phyloP scores from a whole-genome alignment of 805 yeast genomes.

The Candida glaebosa region DNA sequence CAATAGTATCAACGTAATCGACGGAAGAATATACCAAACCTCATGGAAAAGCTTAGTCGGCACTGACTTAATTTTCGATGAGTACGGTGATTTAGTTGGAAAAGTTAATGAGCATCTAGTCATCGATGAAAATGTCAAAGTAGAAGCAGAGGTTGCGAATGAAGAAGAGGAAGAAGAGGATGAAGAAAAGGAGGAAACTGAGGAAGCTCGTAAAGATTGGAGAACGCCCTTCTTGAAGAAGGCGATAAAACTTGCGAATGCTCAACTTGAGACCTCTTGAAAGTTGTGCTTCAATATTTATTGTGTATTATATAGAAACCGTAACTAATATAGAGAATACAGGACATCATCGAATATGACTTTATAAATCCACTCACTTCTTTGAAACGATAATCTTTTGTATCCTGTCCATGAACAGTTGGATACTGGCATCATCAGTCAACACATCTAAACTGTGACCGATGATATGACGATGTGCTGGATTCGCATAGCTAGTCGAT shows the following conservation, averaged over 20 bases:
- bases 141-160: constrained; percentile 18
- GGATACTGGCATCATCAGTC: constrained; percentile 61
- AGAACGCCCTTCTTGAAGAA: constrained; percentile 18
- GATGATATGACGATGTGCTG: constrained; percentile 24
- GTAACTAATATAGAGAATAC: no score
- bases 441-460: constrained; percentile 34
- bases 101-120: constrained; percentile 37
- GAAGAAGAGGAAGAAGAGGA: constrained; percentile 15
- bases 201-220: constrained; percentile 11
- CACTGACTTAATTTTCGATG: constrained; percentile 52
- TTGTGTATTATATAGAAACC: not conserved
- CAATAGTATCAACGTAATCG: constrained; percentile 30
- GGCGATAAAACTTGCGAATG: constrained; percentile 11
- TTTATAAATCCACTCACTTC: no score
- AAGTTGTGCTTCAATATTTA: not conserved
- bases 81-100: constrained; percentile 39
- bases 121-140: constrained; percentile 24
- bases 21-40: constrained; percentile 61
- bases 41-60: constrained; percentile 78
- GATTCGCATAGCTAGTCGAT: constrained; percentile 48
- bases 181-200: constrained; percentile 13
- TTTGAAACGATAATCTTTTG: constrained; percentile 30
- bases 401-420: constrained; percentile 54
- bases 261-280: not conserved
- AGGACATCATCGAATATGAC: no score